Evolutionary conservation across 2,329 filamentous ascomycete species (phyloP), one percentile per base, ranked within the genome.

Genomic region (Stagonosporopsis rhizophila): DNA sequence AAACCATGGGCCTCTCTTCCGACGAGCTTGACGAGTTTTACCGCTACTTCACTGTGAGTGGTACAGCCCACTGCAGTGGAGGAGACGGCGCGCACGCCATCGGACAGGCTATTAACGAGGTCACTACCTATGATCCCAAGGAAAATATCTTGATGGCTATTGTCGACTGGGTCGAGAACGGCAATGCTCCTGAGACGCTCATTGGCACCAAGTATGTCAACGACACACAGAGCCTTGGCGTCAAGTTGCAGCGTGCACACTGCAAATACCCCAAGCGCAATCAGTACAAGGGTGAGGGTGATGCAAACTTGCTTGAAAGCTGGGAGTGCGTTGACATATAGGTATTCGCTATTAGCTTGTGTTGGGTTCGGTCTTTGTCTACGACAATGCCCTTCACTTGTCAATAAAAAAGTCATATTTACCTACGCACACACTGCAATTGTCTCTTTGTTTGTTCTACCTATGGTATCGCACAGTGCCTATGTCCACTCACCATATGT

Each of bases 11-110:
- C 3, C 62, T 74, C 0, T 58, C 69, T 0, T 45, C 67, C 1
- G 44, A 57, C 0, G 56, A 76, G 50, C 65, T 82, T 5, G 79
- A 82, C 52, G 63, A 69, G 0, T 82, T 81, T 56, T 80, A 82
- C 60, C 78, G 83, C 44, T 80, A 77, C 68, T 85, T 86, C 74
- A 77, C 77, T 28, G 81, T 81, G 67, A 80, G 68, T 54, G 84
- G 83, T 6, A 82, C 83, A 74, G 74, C 69, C 2, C 83, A 85
- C 67, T 85, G 83, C 64, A 59, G 56, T 28, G 78, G 78, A 6
- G 83, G 84, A 6, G 72, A 70, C 1, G 82, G 82, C 1, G 82
- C 82, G 1, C 70, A 67, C 42, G 67, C 58, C 7, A 72, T 77
- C 35, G 75, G 75, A 2, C 72, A 76, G 47, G 27, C 27, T 7